Evolutionary conservation across 2,329 filamentous ascomycete genomes (phyloP).

Genomic region (Kalmusia sp.): DNA sequence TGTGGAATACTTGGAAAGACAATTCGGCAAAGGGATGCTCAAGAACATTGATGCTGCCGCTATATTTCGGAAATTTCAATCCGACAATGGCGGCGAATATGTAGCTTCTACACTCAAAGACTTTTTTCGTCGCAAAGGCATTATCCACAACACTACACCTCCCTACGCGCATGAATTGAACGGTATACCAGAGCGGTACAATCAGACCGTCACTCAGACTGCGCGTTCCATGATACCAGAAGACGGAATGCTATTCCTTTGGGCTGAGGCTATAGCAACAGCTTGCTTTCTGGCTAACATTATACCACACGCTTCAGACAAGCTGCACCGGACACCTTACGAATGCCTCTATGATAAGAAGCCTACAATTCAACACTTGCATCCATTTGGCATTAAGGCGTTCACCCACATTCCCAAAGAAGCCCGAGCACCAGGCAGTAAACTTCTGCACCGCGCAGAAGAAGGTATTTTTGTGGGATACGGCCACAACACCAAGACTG

Average conservation of each 20-base stretch:
- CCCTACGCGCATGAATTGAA: slow-evolving; percentile 15
- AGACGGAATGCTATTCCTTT: slow-evolving; percentile 4
- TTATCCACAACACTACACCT: slow-evolving; percentile 3
- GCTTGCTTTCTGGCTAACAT: slow-evolving; percentile 1
- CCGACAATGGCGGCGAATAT: slow-evolving; percentile 12
- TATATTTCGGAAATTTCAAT: slow-evolving; percentile 2
- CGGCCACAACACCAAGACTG: slow-evolving; percentile 4
- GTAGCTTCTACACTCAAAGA: not conserved
- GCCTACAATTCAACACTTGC: not conserved
- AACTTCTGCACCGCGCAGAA: slow-evolving; percentile 6
- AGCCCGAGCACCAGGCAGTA: not conserved
- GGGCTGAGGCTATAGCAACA: too few species aligned
- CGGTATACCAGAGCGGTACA: slow-evolving; percentile 8
- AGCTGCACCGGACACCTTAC: not conserved
- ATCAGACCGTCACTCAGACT: slow-evolving; percentile 5
- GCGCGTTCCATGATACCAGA: slow-evolving; percentile 2
- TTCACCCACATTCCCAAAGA: slow-evolving; percentile 6
- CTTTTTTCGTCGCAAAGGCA: not conserved
- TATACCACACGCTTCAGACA: not conserved
- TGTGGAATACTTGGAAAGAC: not conserved
- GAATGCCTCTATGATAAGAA: not conserved
- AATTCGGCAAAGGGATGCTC: not conserved
- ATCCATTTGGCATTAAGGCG: not conserved
- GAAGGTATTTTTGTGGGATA: slow-evolving; percentile 11
- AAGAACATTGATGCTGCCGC: too few species aligned